Evolutionary conservation across 345 rosid species (phyloP).

Genomic region (Gossypium sturtianum): DNA sequence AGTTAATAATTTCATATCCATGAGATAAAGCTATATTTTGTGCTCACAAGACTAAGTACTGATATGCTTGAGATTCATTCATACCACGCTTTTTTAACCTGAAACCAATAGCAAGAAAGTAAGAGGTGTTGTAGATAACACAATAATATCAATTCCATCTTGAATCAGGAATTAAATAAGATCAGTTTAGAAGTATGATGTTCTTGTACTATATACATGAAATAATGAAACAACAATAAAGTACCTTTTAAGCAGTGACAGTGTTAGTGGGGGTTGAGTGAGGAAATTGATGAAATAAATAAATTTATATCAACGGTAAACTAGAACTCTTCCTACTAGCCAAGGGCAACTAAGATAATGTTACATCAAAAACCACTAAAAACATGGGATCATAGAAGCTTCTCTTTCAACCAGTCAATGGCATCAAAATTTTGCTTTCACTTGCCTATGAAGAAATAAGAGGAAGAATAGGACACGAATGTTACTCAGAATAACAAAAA

Average conservation of each 20-base stretch:
- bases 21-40: conserved; percentile 57
- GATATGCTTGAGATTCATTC: conserved; percentile 51
- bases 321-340: background rate
- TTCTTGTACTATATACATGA: background rate
- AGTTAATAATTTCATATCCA: conserved; percentile 60
- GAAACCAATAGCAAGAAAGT: conserved; percentile 11
- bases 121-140: background rate
- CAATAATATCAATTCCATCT: background rate
- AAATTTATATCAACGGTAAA: background rate
- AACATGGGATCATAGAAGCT: background rate
- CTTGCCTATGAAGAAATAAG: background rate
- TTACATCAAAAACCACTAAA: background rate
- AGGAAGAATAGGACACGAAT: background rate
- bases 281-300: background rate
- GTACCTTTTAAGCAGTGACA: background rate
- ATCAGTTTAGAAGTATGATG: background rate
- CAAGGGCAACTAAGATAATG: background rate
- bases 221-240: background rate
- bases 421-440: background rate
- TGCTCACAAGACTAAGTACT: conserved; percentile 58
- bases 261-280: background rate
- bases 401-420: background rate
- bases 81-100: conserved; percentile 44
- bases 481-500: background rate
- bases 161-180: background rate